A percentile compares a stretch with the other conserved stretches of the same genome.
Evolutionary conservation across 1,139 yeast genomes (phyloP).

Genomic region (Saccharomyces pastorianus): DNA sequence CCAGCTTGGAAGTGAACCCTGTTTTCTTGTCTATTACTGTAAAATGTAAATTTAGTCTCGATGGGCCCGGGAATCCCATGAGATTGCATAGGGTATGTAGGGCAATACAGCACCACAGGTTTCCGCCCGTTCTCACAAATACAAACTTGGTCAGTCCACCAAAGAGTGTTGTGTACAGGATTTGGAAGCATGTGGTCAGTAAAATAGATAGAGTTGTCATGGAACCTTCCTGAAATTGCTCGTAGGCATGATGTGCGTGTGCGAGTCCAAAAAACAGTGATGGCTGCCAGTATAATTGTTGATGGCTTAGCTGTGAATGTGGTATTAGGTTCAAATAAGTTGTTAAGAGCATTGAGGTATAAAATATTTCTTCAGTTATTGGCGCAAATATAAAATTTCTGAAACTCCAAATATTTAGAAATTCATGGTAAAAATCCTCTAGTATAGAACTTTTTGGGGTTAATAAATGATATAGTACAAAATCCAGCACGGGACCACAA

Average conservation of each 20-base stretch:
- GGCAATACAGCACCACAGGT: constrained; percentile 54
- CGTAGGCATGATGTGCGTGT: constrained; percentile 78
- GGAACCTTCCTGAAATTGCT: constrained; percentile 35
- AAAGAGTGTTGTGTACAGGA: constrained; percentile 66
- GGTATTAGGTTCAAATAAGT: constrained; percentile 33
- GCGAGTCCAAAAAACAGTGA: constrained; percentile 86
- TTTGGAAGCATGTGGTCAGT: constrained; percentile 47
- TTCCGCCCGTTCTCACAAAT: constrained; percentile 43
- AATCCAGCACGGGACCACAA: constrained; percentile 50
- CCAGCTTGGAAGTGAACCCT: constrained; percentile 5
- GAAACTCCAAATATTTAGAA: constrained; percentile 42
- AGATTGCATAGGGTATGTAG: constrained; percentile 71
- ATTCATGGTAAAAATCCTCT: constrained; percentile 25
- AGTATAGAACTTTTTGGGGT: constrained; percentile 17
- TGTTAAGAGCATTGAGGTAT: constrained; percentile 52
- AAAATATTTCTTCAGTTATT: constrained; percentile 76
- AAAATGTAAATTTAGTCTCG: constrained; percentile 15
- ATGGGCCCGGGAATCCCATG: constrained; percentile 62
- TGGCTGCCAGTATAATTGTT: constrained; percentile 36
- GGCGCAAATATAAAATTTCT: constrained; percentile 77
- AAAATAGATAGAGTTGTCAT: constrained; percentile 32
- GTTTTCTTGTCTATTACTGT: constrained; percentile 9
- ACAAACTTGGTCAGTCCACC: constrained; percentile 67
- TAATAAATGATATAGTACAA: constrained; percentile 26
- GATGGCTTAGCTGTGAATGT: constrained; percentile 23